Evolutionary conservation across 2,329 filamentous ascomycete genomes (phyloP).

Genomic region (Nigrospora sphaerica): DNA sequence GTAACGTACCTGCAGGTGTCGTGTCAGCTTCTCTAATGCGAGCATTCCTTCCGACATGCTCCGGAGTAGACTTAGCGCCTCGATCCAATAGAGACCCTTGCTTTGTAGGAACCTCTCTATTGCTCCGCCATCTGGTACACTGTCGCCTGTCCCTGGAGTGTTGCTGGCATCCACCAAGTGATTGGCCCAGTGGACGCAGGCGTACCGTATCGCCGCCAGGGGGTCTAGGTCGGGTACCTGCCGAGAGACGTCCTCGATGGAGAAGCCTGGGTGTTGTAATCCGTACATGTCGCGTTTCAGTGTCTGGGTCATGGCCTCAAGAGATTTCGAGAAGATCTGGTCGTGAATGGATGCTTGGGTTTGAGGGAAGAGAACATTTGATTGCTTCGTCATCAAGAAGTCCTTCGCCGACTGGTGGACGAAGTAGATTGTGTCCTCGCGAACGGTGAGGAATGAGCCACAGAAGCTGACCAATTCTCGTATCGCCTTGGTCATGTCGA

Average conservation of each 20-base stretch:
- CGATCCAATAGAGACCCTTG: background rate
- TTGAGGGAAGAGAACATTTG: conserved; percentile 18
- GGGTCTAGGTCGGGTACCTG: conserved; percentile 13
- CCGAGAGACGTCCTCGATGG: conserved; percentile 11
- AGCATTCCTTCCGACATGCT: conserved; percentile 10
- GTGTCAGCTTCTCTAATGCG: conserved; percentile 12
- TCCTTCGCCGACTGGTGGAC: conserved; percentile 37
- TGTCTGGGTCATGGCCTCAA: conserved; percentile 18
- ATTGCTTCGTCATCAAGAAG: conserved; percentile 19
- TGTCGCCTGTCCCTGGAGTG: background rate
- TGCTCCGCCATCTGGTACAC: conserved; percentile 11
- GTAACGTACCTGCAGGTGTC: background rate
- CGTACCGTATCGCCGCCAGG: conserved; percentile 19
- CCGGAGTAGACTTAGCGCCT: background rate
- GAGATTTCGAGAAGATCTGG: conserved; percentile 24
- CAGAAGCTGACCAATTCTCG: conserved; percentile 17
- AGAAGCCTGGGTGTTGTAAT: conserved; percentile 13
- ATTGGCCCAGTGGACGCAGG: conserved; percentile 25
- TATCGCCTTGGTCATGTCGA: background rate
- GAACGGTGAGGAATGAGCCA: conserved; percentile 31
- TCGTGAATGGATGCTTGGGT: conserved; percentile 18
- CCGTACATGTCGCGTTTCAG: conserved; percentile 28
- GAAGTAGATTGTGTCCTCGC: conserved; percentile 21
- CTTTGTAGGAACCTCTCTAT: background rate
- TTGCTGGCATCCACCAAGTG: conserved; percentile 15